These are phyloP conservation scores for Avena eriantha DNA, from an alignment of 176 grass and related monocot genomes.

Conservation along the genomic window DNA sequence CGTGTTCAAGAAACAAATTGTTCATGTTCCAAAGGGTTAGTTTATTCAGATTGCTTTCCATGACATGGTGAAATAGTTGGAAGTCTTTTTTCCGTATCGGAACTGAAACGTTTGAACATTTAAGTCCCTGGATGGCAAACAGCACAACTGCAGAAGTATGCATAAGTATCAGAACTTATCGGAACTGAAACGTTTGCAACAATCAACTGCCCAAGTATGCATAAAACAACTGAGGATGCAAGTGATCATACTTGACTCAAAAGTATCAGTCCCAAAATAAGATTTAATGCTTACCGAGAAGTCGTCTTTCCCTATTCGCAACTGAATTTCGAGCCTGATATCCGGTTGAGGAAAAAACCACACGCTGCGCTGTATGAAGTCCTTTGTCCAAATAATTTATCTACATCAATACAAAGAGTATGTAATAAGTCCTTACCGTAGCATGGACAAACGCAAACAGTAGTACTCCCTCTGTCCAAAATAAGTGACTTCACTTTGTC, in stretches of 20 bases:
- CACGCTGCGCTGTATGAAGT: neutral
- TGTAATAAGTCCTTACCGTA: conserved; percentile 1
- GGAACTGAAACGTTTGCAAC: no score
- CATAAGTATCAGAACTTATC: no score
- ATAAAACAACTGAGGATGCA: neutral
- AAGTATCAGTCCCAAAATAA: neutral
- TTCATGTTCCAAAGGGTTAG: neutral
- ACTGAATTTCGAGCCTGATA: neutral
- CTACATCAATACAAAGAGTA: conserved; percentile 39
- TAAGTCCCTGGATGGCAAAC: neutral
- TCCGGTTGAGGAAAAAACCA: neutral
- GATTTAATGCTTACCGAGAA: conserved; percentile 43
- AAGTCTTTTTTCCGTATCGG: neutral
- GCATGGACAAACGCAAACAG: neutral
- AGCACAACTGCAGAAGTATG: neutral
- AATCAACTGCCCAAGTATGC: neutral
- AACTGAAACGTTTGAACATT: neutral
- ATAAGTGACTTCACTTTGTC: no score
- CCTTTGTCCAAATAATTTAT: conserved; percentile 14
- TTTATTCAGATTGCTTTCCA: neutral
- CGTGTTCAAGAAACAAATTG: neutral
- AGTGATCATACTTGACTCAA: conserved; percentile 18
- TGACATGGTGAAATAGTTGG: neutral
- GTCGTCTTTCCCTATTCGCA: conserved; percentile 37
- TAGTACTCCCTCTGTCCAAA: neutral